Evolutionary conservation across 164 flowering plant genomes (phyloP), one percentile per base, ranked within the genome.

Genomic region (Warburgia ugandensis): DNA sequence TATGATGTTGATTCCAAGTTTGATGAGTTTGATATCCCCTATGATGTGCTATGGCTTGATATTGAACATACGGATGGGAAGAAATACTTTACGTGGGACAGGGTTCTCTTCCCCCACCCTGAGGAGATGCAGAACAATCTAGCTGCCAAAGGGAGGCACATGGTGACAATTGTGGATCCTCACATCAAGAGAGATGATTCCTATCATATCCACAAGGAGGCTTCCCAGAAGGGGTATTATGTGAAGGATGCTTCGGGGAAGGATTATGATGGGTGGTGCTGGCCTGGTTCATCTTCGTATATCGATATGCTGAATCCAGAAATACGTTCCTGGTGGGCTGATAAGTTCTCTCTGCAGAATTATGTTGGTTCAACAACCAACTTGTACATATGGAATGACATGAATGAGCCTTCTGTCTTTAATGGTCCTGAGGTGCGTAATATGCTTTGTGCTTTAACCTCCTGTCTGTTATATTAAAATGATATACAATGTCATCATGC

Each of bases 321-420:
- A 74, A 81, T 89, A 35, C 76, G 99, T 66, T 66, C 78, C 10
- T 94, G 97, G 97, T 94, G 97, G 97, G 78, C 69, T 50, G 95
- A 78, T 22, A 94, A 79, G 66, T 89, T 89, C 68, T 86, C 88
- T 0, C 59, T 64, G 32, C 51, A 73, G 45, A 79, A 72, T 47
- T 89, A 94, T 68, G 88, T 71, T 53, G 96, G 99, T 54, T 89
- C 99, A 17, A 89, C 99, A 37, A 88, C 94, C 36, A 81, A 90
- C 2, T 59, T 94, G 71, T 86, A 89, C 61, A 86, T 94, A 5
- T 94, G 99, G 99, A 94, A 94, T 62, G 99, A 94, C 76, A 94
- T 94, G 99, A 94, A 94, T 65, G 99, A 94, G 68, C 99, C 99
- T 56, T 94, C 99, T 37, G 99, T 94, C 33, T 91, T 91, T 59